Conservation (phyloP, 768 basidiomycete genomes). For the Leccinum rimulosum region DNA sequence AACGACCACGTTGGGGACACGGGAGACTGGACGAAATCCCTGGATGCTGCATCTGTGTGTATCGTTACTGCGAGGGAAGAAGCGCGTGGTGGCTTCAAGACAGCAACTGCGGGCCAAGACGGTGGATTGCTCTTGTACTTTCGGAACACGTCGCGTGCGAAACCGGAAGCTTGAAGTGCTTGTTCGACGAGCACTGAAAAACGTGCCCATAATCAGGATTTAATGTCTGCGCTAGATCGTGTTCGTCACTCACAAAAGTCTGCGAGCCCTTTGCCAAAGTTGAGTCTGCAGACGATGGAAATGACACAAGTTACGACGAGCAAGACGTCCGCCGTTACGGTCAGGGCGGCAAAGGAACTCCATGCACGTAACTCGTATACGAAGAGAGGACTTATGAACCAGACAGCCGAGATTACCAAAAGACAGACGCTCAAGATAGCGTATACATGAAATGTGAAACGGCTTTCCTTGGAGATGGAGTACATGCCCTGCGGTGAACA, state of each 20-base stretch:
- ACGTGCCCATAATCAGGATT: neutral
- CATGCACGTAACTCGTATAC: conserved; percentile 35
- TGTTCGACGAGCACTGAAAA: conserved; percentile 16
- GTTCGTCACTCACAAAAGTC: conserved; percentile 44
- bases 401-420: conserved; percentile 36
- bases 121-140: neutral
- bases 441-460: conserved; percentile 39
- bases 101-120: neutral
- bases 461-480: conserved; percentile 45
- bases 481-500: conserved; percentile 42
- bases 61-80: neutral
- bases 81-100: neutral
- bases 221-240: neutral
- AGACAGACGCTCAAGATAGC: conserved; percentile 37
- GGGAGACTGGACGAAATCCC: neutral
- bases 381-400: conserved; percentile 41
- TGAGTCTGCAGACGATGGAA: conserved; percentile 47
- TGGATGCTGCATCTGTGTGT: neutral
- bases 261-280: conserved; percentile 54
- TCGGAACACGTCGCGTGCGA: conserved; percentile 16
- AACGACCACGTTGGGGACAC: conserved; percentile 6
- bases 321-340: conserved; percentile 39
- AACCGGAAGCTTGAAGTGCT: conserved; percentile 16
- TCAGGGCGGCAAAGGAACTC: conserved; percentile 48
- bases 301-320: conserved; percentile 41